Conservation (phyloP, 345 rosid genomes). For the Salix caprea region DNA sequence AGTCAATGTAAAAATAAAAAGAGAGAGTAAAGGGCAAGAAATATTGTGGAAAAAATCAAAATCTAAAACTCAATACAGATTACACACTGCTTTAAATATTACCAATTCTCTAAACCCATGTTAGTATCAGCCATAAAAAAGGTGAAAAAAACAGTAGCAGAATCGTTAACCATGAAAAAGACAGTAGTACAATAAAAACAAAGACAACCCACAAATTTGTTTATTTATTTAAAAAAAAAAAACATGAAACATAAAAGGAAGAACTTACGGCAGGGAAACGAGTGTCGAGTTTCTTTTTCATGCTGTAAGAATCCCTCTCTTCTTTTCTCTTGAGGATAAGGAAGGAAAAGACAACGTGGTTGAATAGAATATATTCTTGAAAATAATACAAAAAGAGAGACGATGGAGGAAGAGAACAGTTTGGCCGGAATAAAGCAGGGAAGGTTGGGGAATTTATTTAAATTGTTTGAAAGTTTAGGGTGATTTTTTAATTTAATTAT, state of each 20-base stretch:
- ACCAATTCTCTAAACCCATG: neutral
- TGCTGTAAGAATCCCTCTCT: conserved; percentile 3
- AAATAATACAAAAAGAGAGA: neutral
- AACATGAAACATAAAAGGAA: neutral
- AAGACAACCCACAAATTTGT: neutral
- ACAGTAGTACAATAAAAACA: neutral
- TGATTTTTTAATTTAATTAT: neutral
- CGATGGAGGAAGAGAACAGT: neutral
- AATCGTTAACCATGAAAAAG: neutral
- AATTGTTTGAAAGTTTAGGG: neutral
- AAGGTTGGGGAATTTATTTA: neutral
- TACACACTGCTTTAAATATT: neutral
- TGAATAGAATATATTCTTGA: neutral
- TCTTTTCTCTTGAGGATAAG: neutral
- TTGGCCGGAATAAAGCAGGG: neutral
- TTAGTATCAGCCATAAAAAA: neutral
- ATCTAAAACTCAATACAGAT: neutral
- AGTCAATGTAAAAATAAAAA: neutral
- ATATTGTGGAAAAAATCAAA: neutral
- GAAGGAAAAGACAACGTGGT: neutral
- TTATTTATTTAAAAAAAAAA: neutral
- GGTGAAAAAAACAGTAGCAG: neutral
- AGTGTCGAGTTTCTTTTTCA: conserved; percentile 48
- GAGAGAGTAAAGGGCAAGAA: neutral
- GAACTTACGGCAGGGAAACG: conserved; percentile 34